These are phyloP conservation scores for Arachnopeziza araneosa DNA, from an alignment of 2,329 filamentous ascomycete genomes.

Conservation along the genomic window DNA sequence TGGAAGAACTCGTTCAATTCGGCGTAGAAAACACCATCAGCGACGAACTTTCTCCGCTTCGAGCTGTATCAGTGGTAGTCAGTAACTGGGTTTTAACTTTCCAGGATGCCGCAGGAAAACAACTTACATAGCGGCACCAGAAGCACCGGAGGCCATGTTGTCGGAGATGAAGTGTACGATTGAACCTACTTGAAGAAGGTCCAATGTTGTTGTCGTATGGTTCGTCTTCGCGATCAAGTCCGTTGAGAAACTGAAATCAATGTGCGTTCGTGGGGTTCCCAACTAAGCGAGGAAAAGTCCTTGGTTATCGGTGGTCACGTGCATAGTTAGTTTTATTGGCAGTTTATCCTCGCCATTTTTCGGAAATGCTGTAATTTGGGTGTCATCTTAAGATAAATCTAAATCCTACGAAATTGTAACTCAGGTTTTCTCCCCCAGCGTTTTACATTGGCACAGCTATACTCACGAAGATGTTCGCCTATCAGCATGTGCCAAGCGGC, in stretches of 20 bases:
- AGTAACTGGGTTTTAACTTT: background rate
- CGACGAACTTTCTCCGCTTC: conserved; percentile 92
- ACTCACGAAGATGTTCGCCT: background rate
- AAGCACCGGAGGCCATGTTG: conserved; percentile 35
- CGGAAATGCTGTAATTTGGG: too few relatives aligned
- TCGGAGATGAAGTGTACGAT: conserved; percentile 21
- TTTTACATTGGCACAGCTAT: too few relatives aligned
- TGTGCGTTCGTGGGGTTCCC: background rate
- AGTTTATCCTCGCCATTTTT: too few relatives aligned
- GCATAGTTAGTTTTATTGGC: too few relatives aligned
- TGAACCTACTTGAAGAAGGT: conserved; percentile 25
- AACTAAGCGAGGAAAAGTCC: background rate
- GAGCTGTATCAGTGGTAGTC: conserved; percentile 49
- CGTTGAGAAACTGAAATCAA: background rate
- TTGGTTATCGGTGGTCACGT: background rate
- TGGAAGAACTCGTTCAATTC: conserved; percentile 99
- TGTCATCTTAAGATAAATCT: too few relatives aligned
- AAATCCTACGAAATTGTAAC: too few relatives aligned
- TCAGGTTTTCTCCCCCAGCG: too few relatives aligned
- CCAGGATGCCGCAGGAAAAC: background rate
- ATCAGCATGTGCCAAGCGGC: background rate
- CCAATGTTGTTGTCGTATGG: conserved; percentile 24
- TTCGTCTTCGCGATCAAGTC: background rate
- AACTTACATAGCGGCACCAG: conserved; percentile 35
- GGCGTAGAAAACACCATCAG: conserved; percentile 99